Base-by-base conservation (phyloP, 1,284 basidiomycete species). In the Austropuccinia psidii region DNA sequence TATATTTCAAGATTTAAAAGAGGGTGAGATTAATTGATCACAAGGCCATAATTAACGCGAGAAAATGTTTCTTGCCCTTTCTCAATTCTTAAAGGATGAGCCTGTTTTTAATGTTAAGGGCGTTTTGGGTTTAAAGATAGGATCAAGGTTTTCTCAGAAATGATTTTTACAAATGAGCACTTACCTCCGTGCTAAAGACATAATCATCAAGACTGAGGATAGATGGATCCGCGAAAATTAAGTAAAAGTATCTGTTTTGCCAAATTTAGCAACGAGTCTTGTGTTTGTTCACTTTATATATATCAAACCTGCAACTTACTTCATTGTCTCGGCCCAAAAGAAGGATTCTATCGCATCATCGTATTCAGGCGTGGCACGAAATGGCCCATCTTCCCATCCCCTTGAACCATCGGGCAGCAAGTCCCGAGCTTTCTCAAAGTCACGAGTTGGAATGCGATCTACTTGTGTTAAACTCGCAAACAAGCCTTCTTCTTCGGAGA, bases 131-230 rank as follows among this genome's bases (percentile, higher is more conserved):
- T 45, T n/a, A 45, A 13, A 11, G 43, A 13, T n/a, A 45, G n/a
- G n/a, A 45, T 13, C n/a, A 11, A 45, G 13, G 43, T 11, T 11
- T 11, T n/a, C n/a, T 45, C 43, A 11, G n/a, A 45, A n/a, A 45
- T 45, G n/a, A 13, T 45, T n/a, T 45, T 45, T 45, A 45, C 43
- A 13, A n/a, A n/a, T 45, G n/a, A 45, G 11, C n/a, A n/a, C 54
- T 33, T 19, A 55, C 79, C 73, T 79, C 78, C 19, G 79, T 79
- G 47, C 77, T 79, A 67, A 79, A 78, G 31, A 79, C 78, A 58
- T 77, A 78, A 60, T 76, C 74, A 69, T 79, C 77, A 55, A 79
- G 64, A 49, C 67, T 67, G 21, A 66, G 67, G 19, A 74, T 31
- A 17, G 73, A 31, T 3, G 77, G 76, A 67, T 79, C 78, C 31